A percentile compares a stretch with the other conserved stretches of the same genome.
Conservation (phyloP, 257 asterid genomes). For the Capsicum chinense region DNA sequence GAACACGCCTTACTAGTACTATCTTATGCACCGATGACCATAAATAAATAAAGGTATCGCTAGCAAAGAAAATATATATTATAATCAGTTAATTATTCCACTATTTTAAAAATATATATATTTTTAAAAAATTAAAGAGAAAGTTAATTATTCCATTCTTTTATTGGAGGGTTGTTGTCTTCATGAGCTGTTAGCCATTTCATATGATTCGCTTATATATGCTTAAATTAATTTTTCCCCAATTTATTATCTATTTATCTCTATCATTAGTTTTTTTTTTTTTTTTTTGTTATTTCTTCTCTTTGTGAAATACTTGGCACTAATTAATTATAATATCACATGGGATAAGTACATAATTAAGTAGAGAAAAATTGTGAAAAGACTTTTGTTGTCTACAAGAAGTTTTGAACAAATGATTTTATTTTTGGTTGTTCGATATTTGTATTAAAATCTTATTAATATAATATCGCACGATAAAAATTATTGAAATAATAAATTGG, state of each 20-base stretch:
- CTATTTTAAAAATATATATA: background rate
- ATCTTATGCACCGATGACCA: background rate
- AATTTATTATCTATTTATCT: background rate
- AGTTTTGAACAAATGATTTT: background rate
- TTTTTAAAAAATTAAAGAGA: background rate
- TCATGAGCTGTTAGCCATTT: conserved; percentile 13
- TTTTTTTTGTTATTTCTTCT: too few relatives aligned
- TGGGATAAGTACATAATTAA: too few relatives aligned
- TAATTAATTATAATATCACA: too few relatives aligned
- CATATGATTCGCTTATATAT: background rate
- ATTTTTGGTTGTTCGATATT: too few relatives aligned
- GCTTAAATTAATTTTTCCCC: background rate
- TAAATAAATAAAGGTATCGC: background rate
- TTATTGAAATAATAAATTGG: too few relatives aligned
- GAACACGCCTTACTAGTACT: too few relatives aligned
- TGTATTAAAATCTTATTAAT: too few relatives aligned
- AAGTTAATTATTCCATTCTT: background rate
- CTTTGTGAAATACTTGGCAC: too few relatives aligned
- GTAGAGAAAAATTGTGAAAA: background rate
- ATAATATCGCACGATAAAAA: too few relatives aligned
- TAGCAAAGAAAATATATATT: background rate
- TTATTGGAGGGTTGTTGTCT: background rate
- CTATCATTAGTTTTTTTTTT: background rate
- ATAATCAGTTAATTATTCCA: background rate
- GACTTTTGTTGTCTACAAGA: background rate